A percentile compares a stretch with the other conserved stretches of the same genome.
These are phyloP conservation scores for Mycena sp. DNA, from an alignment of 1,284 basidiomycete genomes.

Conservation along the genomic window DNA sequence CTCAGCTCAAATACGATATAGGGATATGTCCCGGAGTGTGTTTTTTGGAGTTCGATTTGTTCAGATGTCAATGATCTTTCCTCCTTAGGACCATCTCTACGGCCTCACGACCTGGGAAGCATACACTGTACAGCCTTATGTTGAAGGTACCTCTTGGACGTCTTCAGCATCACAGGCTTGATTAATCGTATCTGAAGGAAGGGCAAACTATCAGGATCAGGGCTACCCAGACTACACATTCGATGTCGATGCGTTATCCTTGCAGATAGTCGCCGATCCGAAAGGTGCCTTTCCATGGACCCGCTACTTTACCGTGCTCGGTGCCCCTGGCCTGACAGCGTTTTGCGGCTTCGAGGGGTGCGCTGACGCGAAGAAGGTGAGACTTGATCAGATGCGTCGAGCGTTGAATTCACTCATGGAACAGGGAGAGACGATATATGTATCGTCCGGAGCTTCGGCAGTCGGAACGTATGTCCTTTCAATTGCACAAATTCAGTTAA, in stretches of 20 bases:
- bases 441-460: conserved; percentile 22
- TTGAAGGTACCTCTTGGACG: conserved; percentile 32
- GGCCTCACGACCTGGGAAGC: conserved; percentile 37
- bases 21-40: conserved; percentile 14
- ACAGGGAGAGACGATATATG: conserved; percentile 25
- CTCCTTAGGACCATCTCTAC: conserved; percentile 31
- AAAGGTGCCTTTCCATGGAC: conserved; percentile 36
- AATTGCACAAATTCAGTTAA: background rate
- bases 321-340: conserved; percentile 37
- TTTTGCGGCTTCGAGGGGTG: conserved; percentile 32
- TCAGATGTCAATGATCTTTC: too few relatives aligned
- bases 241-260: conserved; percentile 35
- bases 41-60: background rate
- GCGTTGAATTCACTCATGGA: too few relatives aligned
- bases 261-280: conserved; percentile 38
- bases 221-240: conserved; percentile 35
- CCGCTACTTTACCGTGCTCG: conserved; percentile 35
- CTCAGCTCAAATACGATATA: background rate
- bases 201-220: conserved; percentile 29
- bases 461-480: conserved; percentile 20
- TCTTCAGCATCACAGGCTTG: background rate
- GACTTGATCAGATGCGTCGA: background rate
- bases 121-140: conserved; percentile 41
- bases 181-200: conserved; percentile 23
- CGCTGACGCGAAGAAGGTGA: conserved; percentile 30